Base-by-base conservation (phyloP, 2,329 filamentous ascomycete genomes). In the Fusarium scirpi region DNA sequence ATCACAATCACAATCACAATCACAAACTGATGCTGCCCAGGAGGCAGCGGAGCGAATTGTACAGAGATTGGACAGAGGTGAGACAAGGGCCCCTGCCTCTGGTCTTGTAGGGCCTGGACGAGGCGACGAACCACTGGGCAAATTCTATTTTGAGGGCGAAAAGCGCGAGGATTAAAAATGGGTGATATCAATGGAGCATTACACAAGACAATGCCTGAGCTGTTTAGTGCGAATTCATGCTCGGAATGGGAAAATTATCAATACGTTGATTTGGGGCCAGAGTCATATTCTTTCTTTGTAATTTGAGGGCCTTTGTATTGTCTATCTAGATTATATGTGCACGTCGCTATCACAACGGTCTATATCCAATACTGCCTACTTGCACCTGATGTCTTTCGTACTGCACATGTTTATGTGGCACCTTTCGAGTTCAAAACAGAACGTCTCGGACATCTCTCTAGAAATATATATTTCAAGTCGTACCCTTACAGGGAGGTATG, bases 1-100 rank as follows among this genome's bases (percentile, higher is more conserved):
- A 13, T 74, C 66, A 70, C 78, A 66, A 58, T 74, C 44, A 70
- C 78, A 66, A 58, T 74, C 44, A 66, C 70, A 73, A 59, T 67
- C 45, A 52, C 77, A 72, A 24, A 49, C 64, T 34, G 65, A 53
- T 49, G 59, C 70, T 46, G 64, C 60, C 38, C 81, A 81, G 38
- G 89, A 92, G 69, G 83, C 89, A 18, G 89, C 90, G 8, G 90
- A 92, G 80, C 84, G 88, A 62, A 89, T 91, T 61, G 79, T 92
- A 64, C 85, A 87, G 61, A 84, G 85, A 29, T 80, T 91, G 62
- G 86, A 88, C 58, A 82, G 83, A 27, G 85, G 83, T 12, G 85
- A 87, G 66, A 79, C 77, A 13, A 79, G 77, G 41, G 77, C 79
- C 2, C 81, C 79, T 6, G 73, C 77, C 11, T 73, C 78, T 12